Percentiles rank a stretch among this genome's conserved stretches.
These are phyloP conservation scores for Bassia scoparia DNA, from an alignment of 148 eudicot genomes.

Conservation along the genomic window DNA sequence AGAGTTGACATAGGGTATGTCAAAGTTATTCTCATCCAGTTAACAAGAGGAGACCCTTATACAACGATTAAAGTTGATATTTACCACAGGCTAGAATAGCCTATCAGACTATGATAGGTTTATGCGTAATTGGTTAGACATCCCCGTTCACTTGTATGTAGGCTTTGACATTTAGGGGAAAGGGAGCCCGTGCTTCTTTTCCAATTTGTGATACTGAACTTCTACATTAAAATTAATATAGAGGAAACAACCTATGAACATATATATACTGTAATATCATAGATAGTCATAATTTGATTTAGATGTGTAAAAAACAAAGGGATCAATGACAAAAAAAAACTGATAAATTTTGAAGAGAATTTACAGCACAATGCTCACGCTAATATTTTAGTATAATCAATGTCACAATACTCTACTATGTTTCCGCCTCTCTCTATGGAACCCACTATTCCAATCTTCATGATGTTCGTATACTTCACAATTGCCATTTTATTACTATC, in stretches of 20 bases:
- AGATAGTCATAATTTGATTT: not conserved
- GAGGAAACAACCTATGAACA: not conserved
- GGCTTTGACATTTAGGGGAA: not conserved
- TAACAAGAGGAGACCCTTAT: too few species aligned
- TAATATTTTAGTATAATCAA: not conserved
- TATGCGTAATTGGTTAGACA: too few species aligned
- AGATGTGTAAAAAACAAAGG: not conserved
- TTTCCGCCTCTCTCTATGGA: too few species aligned
- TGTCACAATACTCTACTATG: not conserved
- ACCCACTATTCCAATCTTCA: not conserved
- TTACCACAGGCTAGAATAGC: too few species aligned
- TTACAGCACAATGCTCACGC: too few species aligned
- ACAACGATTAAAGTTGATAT: too few species aligned
- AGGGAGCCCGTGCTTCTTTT: not conserved
- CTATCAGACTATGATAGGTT: too few species aligned
- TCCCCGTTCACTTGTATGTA: too few species aligned
- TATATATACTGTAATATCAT: too few species aligned
- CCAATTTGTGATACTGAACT: not conserved
- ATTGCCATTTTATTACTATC: too few species aligned
- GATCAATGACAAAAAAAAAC: not conserved
- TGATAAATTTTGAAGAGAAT: not conserved
- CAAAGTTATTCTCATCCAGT: too few species aligned
- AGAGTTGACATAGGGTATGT: too few species aligned
- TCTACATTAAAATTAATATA: not conserved
- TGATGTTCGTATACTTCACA: not conserved